Base-by-base conservation (phyloP, 345 rosid species). In the Populus alba region DNA sequence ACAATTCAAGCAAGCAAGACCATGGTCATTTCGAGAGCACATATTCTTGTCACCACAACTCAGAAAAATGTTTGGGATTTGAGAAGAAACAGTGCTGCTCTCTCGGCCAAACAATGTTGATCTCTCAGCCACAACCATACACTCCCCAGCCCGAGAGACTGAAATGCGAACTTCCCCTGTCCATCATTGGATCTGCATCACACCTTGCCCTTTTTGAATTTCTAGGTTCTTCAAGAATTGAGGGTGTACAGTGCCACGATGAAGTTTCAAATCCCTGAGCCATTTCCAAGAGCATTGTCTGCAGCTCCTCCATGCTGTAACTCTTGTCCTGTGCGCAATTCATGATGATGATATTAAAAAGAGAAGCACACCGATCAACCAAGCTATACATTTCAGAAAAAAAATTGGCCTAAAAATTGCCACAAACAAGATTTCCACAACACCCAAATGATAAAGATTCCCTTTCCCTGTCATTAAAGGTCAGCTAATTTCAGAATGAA, bases 301-400 rank as follows among this genome's bases (percentile, higher is more conserved):
- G 92, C 66, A 91, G 62, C 75, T 88, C 91, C 76, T 84, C 89
- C 80, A 87, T 79, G 69, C 82, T 88, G 75, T 79, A 85, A 11
- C 39, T 72, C 61, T 89, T 87, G 1, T 79, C 79, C 92, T 87
- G 87, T 45, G 18, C 23, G 33, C 17, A 15, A 13, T 47, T 47
- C 51, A 47, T 47, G 51, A 13, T 13, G 18, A 3, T 12, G 51
- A 1, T 57, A 10, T 57, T 57, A 8, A 57, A 9, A 57, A n/a
- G 62, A 57, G 5, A n/a, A 57, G 62, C 2, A 9, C 18, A 15
- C 8, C n/a, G 6, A 18, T 18, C 59, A 4, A 51, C 3, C 59
- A 51, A 51, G 7, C 20, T 18, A 18, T 33, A 33, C 23, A 53
- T 53, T 53, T 20, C 59, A 53, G 59, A 53, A 53, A 1, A 1